These are phyloP conservation scores for Leptographium flavum DNA, from an alignment of 2,329 filamentous ascomycete genomes.

Conservation along the genomic window DNA sequence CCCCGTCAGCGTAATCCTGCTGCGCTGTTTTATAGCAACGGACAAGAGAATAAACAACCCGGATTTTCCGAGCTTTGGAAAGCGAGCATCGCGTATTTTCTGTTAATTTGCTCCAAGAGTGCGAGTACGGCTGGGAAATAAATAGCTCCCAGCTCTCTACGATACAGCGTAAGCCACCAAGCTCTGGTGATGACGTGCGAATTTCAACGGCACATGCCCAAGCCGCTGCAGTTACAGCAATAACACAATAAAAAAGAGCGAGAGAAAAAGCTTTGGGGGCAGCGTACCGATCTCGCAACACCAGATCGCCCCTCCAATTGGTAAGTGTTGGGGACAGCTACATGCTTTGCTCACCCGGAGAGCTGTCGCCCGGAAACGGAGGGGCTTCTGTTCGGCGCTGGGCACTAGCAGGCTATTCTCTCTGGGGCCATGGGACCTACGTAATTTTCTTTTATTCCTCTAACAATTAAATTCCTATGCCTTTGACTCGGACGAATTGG, in stretches of 20 bases:
- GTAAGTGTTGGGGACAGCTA: background rate
- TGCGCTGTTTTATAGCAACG: background rate
- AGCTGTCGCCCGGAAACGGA: background rate
- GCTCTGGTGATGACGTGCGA: background rate
- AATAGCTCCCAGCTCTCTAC: background rate
- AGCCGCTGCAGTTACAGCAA: background rate
- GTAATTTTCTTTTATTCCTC: background rate
- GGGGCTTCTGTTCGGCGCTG: background rate
- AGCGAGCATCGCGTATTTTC: no score
- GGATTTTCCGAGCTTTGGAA: background rate
- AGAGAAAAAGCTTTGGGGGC: background rate
- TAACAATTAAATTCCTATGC: no score
- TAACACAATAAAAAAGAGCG: background rate
- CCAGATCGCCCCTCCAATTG: background rate
- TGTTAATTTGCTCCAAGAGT: no score
- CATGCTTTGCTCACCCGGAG: background rate
- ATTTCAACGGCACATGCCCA: background rate
- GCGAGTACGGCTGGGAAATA: no score
- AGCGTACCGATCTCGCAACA: conserved; percentile 1
- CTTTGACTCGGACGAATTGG: background rate
- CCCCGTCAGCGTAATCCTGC: background rate
- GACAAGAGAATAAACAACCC: background rate
- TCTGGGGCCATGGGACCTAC: background rate
- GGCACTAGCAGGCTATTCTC: background rate
- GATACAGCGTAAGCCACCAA: no score